These are phyloP conservation scores for Garcia nutans DNA, from an alignment of 345 rosid genomes.

Conservation along the genomic window DNA sequence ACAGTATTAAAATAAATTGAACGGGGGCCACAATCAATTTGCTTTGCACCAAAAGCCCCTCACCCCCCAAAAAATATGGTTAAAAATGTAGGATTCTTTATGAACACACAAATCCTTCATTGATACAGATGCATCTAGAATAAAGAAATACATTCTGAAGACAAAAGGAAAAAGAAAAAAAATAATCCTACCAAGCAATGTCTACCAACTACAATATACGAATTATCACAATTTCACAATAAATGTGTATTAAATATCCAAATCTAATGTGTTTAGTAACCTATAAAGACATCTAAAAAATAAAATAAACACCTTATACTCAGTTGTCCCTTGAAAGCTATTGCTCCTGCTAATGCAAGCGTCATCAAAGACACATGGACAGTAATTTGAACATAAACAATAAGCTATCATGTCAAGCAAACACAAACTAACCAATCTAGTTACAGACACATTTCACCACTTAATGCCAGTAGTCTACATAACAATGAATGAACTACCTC, in stretches of 20 bases:
- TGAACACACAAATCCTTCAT: not conserved
- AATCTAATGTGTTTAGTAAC: not conserved
- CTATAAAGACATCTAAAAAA: not conserved
- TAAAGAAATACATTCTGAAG: not conserved
- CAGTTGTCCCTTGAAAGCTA: not conserved
- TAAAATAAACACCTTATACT: not conserved
- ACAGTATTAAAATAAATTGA: not conserved
- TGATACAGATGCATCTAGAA: not conserved
- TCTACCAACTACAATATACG: not conserved
- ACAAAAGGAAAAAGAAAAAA: not conserved
- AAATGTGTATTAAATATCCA: not conserved
- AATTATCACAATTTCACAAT: not conserved
- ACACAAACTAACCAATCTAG: not conserved
- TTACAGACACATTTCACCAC: not conserved
- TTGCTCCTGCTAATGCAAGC: not conserved
- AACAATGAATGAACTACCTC: not conserved
- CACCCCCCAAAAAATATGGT: not conserved
- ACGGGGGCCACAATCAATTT: not conserved
- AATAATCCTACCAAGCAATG: not conserved
- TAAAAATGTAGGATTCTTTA: not conserved
- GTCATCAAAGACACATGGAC: not conserved
- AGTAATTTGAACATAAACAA: not conserved
- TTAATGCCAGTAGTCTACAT: not conserved
- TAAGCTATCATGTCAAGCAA: not conserved
- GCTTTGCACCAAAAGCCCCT: no score